These are phyloP conservation scores for Penicillium polonicum DNA, from an alignment of 2,329 filamentous ascomycete genomes.

Conservation along the genomic window DNA sequence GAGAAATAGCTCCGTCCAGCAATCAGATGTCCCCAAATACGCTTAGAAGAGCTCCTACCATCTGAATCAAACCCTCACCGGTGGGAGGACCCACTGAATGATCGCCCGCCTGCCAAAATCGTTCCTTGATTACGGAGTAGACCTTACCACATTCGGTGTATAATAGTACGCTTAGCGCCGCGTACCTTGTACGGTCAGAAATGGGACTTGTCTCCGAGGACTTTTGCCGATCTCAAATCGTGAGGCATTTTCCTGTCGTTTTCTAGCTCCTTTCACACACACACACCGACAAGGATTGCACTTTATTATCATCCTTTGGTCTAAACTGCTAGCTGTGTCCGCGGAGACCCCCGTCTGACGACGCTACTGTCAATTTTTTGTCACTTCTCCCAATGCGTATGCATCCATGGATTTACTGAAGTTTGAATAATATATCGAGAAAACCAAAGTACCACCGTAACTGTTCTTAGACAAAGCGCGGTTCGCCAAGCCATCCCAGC, in stretches of 20 bases:
- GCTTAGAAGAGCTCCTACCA: constrained; percentile 16
- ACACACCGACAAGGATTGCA: constrained; percentile 13
- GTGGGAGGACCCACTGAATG: constrained; percentile 29
- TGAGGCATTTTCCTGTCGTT: constrained; percentile 35
- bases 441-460: neutral
- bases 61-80: constrained; percentile 27
- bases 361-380: neutral
- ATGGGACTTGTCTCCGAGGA: constrained; percentile 14
- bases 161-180: neutral
- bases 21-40: constrained; percentile 21
- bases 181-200: constrained; percentile 6
- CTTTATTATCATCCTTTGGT: neutral
- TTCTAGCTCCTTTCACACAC: neutral
- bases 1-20: constrained; percentile 13
- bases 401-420: neutral
- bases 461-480: constrained; percentile 5
- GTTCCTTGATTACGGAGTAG: constrained; percentile 14
- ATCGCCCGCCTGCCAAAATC: constrained; percentile 34
- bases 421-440: too few relatives aligned
- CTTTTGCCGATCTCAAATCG: constrained; percentile 32
- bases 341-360: neutral
- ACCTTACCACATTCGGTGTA: neutral
- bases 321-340: neutral
- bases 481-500: constrained; percentile 26
- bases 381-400: neutral